Evolutionary conservation across 2,329 filamentous ascomycete genomes (phyloP).

Genomic region (Clonostachys rosea): DNA sequence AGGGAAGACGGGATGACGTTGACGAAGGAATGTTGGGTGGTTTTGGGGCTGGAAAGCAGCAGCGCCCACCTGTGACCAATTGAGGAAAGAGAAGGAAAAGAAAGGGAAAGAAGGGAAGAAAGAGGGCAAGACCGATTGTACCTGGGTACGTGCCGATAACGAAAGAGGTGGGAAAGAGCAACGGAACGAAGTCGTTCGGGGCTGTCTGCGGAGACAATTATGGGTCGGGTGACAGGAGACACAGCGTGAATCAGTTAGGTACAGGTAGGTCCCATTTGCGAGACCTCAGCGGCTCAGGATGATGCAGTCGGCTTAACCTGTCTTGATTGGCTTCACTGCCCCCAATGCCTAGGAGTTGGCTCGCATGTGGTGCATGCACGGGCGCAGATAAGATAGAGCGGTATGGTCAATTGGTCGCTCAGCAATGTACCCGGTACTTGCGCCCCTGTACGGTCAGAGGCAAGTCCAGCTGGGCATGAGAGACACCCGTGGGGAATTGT

Average conservation of each 20-base stretch:
- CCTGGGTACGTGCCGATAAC: not conserved
- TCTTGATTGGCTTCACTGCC: no score
- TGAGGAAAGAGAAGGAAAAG: slow-evolving; percentile 13
- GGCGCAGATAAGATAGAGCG: no score
- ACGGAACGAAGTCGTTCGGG: not conserved
- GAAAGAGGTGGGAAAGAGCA: slow-evolving; percentile 1
- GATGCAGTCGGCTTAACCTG: no score
- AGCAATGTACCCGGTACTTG: no score
- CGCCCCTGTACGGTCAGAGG: no score
- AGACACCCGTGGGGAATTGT: no score
- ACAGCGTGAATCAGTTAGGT: not conserved
- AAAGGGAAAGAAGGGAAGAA: slow-evolving; percentile 8
- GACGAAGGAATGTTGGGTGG: slow-evolving; percentile 81
- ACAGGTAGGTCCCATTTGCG: no score
- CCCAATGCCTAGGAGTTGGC: no score
- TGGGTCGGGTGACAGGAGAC: slow-evolving; percentile 4
- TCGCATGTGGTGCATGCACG: no score
- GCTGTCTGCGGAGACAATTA: slow-evolving; percentile 5
- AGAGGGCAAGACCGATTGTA: slow-evolving; percentile 2
- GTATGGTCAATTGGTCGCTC: no score
- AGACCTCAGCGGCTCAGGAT: no score
- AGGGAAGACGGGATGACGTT: slow-evolving; percentile 63
- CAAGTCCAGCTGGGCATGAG: no score
- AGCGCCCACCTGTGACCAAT: slow-evolving; percentile 57
- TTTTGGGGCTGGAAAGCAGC: slow-evolving; percentile 71